Evolutionary conservation across 1,284 basidiomycete genomes (phyloP), one percentile per base, ranked within the genome.

Genomic region (Tausonia pullulans): DNA sequence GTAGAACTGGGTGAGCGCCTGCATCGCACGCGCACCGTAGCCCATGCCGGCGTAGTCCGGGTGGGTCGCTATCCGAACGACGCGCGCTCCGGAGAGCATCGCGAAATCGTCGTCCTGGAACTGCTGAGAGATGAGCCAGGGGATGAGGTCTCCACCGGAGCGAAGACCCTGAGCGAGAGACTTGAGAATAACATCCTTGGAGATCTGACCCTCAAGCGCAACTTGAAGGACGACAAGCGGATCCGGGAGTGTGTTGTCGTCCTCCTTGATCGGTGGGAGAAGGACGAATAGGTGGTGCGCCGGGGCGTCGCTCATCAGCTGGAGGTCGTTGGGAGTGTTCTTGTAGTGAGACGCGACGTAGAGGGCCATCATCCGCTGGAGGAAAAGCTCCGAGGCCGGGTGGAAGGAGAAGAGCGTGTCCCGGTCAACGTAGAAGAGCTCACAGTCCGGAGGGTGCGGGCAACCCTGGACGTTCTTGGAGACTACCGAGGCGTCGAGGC

Each of bases 341-440:
- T 99, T 99, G 81, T 99, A 99, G 76, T 99, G 96, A 60, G 86
- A 88, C 0, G 95, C 90, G 61, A 98, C 94, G 76, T 97, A 98
- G 1, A 98, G 81, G 5, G 90, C 88, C 93, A 98, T 97, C 88
- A 98, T 93, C 56, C 94, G 85, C 77, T 98, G 96, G 54, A 99
- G 81, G 80, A 99, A 99, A 27, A 89, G 82, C 76, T 99, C 96
- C 4, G 90, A 93, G 4, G 94, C 95, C 0, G 95, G 91, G 74
- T 99, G 94, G 78, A 88, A 98, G 71, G 87, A 91, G 82, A 99
- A 99, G 49, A 98, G 80, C 0, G 96, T 97, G 74, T 99, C 96
- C 51, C 96, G 82, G 72, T 90, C 90, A 71, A 99, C 92, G 76
- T 93, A 90, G 81, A 88, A 98, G 51, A 99, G 82, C 72, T 96